Evolutionary conservation across 768 basidiomycete genomes (phyloP), one percentile per base, ranked within the genome.

Genomic region (Tricholomella constricta): DNA sequence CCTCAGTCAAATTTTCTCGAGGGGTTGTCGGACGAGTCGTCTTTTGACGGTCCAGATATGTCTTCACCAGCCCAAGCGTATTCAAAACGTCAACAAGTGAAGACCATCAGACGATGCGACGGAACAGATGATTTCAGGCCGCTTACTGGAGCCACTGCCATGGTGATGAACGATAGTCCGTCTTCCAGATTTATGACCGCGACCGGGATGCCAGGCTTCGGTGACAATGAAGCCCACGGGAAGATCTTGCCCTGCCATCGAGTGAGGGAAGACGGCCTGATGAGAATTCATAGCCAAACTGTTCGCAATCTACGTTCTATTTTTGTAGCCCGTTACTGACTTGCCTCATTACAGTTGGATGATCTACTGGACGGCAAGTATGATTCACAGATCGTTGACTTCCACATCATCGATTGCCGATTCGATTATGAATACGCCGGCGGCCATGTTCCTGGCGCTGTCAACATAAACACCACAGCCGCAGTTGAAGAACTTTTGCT

Each of bases 381-480:
- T 69, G 71, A 82, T 45, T 65, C 79, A 17, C 72, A 80, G 55
- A 84, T 96, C 51, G 76, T 79, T 34, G 77, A 83, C 41, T 97
- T 78, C 68, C 80, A 89, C 60, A 72, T 99, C 52, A 88, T 99
- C 61, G 97, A 99, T 72, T 98, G 97, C 69, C 89, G 97, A 37
- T 99, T 98, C 70, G 93, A 94, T 57, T 99, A 97, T 65, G 97
- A 99, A 72, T 98, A 87, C 69, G 78, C 79, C 44, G 97, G 97
- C 8, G 97, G 97, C 0, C 97, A 98, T 73, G 84, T 98, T 58
- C 82, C 83, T 9, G 90, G 94, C 12, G 95, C 97, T 6, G 78
- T 94, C 67, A 98, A 98, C 68, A 84, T 98, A 64, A 93, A 92
- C 67, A 90, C 86, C 14, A 86, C 86, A 11, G 68, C 78, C 25